Conservation (phyloP, 2,329 filamentous ascomycete species). For the Rachicladosporium sp. region DNA sequence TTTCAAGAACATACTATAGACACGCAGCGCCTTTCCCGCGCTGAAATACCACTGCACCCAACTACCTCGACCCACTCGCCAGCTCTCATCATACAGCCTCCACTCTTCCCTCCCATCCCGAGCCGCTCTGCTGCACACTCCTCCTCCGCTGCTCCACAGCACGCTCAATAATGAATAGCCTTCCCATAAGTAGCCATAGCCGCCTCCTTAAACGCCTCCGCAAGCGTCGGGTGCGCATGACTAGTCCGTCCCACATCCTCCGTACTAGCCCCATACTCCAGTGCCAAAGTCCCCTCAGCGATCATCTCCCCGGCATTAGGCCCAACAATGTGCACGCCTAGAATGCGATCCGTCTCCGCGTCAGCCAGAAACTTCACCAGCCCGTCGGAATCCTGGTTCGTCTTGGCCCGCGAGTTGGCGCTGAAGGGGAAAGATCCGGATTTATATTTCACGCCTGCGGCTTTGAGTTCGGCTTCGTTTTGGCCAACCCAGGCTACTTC, state of each 20-base stretch:
- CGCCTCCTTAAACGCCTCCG: conserved; percentile 98
- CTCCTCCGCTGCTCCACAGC: neutral
- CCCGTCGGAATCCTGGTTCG: conserved; percentile 90
- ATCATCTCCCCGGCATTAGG: conserved; percentile 98
- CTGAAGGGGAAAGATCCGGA: conserved; percentile 92
- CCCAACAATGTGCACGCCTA: conserved; percentile 94
- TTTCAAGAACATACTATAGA: too few relatives aligned
- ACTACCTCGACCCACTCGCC: too few relatives aligned
- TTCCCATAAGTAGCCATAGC: conserved; percentile 95
- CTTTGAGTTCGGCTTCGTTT: conserved; percentile 92
- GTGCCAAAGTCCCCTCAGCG: conserved; percentile 84
- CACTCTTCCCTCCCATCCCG: too few relatives aligned
- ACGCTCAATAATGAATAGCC: conserved; percentile 73
- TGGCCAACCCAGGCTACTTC: conserved; percentile 98
- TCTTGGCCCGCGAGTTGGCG: conserved; percentile 97
- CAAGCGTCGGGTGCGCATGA: conserved; percentile 90
- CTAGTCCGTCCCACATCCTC: conserved; percentile 92
- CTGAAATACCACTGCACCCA: too few relatives aligned
- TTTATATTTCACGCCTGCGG: conserved; percentile 79
- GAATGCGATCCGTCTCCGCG: conserved; percentile 86
- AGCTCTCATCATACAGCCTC: too few relatives aligned
- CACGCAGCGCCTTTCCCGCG: too few relatives aligned
- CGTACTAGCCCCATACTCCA: conserved; percentile 91
- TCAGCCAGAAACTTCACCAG: conserved; percentile 96
- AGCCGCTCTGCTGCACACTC: too few relatives aligned